These are phyloP conservation scores for Chernovozyma sophiae-reginae DNA, from an alignment of 1,139 yeast species.

Conservation along the genomic window DNA sequence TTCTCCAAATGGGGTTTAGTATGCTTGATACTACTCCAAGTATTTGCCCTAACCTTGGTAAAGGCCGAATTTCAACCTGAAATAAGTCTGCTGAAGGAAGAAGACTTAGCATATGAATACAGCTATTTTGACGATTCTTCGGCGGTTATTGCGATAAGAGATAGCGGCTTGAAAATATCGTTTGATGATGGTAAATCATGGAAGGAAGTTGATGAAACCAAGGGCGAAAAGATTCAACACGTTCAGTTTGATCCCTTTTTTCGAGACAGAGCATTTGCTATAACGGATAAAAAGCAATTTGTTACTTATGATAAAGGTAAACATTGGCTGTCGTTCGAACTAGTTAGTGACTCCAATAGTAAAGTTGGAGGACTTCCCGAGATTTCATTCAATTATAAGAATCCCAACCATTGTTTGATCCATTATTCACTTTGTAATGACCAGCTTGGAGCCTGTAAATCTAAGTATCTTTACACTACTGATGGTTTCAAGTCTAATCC, in stretches of 20 bases:
- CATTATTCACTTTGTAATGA: conserved; percentile 32
- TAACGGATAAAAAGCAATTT: conserved; percentile 41
- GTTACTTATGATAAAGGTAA: conserved; percentile 56
- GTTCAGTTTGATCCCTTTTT: conserved; percentile 44
- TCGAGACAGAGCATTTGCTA: conserved; percentile 49
- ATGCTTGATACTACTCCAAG: neutral
- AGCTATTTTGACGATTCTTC: conserved; percentile 57
- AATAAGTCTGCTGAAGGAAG: conserved; percentile 12
- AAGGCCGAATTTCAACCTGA: conserved; percentile 19
- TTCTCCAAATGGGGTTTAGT: neutral
- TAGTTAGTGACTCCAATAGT: neutral
- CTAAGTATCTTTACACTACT: conserved; percentile 42
- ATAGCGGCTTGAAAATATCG: conserved; percentile 36
- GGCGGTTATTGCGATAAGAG: conserved; percentile 38
- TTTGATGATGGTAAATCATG: conserved; percentile 58
- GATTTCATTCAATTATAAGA: conserved; percentile 35
- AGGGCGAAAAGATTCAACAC: conserved; percentile 19
- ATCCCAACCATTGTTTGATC: conserved; percentile 38
- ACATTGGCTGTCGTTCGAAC: conserved; percentile 48
- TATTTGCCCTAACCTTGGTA: neutral
- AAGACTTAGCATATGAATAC: conserved; percentile 15
- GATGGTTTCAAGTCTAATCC: conserved; percentile 51
- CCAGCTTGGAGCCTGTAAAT: conserved; percentile 24
- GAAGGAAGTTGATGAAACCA: conserved; percentile 30
- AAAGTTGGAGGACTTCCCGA: conserved; percentile 9